A percentile compares a stretch with the other conserved stretches of the same genome.
Conservation (phyloP, 176 grass and related monocot species). For the Tillandsia leiboldiana region DNA sequence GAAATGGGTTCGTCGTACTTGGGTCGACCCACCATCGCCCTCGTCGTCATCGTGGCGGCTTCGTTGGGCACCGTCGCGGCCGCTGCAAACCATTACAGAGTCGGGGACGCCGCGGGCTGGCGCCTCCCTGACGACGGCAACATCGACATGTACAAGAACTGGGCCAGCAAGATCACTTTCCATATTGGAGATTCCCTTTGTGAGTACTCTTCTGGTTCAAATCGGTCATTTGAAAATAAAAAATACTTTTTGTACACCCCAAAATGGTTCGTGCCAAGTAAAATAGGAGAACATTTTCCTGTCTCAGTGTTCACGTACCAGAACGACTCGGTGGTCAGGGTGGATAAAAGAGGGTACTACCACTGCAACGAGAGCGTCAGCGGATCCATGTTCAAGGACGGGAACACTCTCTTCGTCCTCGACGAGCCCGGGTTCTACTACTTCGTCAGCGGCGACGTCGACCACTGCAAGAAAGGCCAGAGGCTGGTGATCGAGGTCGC, state of each 20-base stretch:
- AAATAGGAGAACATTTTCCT: neutral
- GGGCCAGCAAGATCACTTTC: slow-evolving; percentile 54
- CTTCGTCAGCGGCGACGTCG: slow-evolving; percentile 53
- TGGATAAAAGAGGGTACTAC: slow-evolving; percentile 56
- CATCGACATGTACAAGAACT: slow-evolving; percentile 38
- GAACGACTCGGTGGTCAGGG: slow-evolving; percentile 63
- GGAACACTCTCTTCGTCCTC: slow-evolving; percentile 39
- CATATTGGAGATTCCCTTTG: slow-evolving; percentile 49
- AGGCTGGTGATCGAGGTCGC: slow-evolving; percentile 44
- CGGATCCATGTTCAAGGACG: slow-evolving; percentile 27
- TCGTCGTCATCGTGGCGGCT: neutral
- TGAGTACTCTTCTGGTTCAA: neutral
- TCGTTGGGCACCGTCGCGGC: neutral
- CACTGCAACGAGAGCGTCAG: slow-evolving; percentile 57
- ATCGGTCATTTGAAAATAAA: neutral
- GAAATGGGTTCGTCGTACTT: slow-evolving; percentile 17
- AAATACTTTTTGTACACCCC: too few species aligned
- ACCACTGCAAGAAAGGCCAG: slow-evolving; percentile 48
- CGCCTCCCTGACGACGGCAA: slow-evolving; percentile 28
- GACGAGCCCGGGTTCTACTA: slow-evolving; percentile 39
- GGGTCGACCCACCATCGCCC: neutral
- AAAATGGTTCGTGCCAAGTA: neutral
- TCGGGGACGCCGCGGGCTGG: slow-evolving; percentile 66
- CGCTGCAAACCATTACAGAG: slow-evolving; percentile 27
- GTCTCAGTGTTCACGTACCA: slow-evolving; percentile 60